A percentile compares a stretch with the other conserved stretches of the same genome.
phyloP scores from a whole-genome alignment of 768 basidiomycete genomes.

The Leucocoprinus leucothites region DNA sequence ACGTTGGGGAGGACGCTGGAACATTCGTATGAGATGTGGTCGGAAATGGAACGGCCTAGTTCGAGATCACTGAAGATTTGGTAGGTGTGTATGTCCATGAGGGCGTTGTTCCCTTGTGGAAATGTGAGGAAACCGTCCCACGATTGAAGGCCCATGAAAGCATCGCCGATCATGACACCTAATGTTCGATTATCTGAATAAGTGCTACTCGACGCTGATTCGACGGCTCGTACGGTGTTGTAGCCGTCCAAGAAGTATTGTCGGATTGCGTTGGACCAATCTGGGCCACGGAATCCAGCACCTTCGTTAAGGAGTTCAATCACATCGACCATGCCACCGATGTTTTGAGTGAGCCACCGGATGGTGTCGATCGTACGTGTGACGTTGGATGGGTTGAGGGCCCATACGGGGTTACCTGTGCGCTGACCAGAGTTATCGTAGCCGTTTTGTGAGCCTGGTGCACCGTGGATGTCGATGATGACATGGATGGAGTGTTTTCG shows the following conservation, averaged over 20 bases:
- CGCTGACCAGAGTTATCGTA: slow-evolving; percentile 77
- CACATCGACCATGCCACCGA: slow-evolving; percentile 57
- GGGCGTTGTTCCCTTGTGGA: slow-evolving; percentile 49
- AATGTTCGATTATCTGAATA: background rate
- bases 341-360: slow-evolving; percentile 46
- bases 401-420: slow-evolving; percentile 56
- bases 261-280: slow-evolving; percentile 41
- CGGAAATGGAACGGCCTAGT: slow-evolving; percentile 47
- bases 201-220: slow-evolving; percentile 16
- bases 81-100: slow-evolving; percentile 75
- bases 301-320: slow-evolving; percentile 73
- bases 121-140: slow-evolving; percentile 60
- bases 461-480: slow-evolving; percentile 76
- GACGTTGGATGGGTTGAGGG: slow-evolving; percentile 43
- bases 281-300: slow-evolving; percentile 45
- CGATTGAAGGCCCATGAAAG: slow-evolving; percentile 54
- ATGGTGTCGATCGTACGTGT: slow-evolving; percentile 57
- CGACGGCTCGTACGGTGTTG: slow-evolving; percentile 42
- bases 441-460: slow-evolving; percentile 62
- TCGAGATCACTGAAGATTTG: slow-evolving; percentile 66
- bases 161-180: slow-evolving; percentile 71
- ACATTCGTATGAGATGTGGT: slow-evolving; percentile 67
- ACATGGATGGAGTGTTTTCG: slow-evolving; percentile 58
- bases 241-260: slow-evolving; percentile 64
- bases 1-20: slow-evolving; percentile 35